These are phyloP conservation scores for Pezicula neosporulosa DNA, from an alignment of 2,329 filamentous ascomycete species.

Conservation along the genomic window DNA sequence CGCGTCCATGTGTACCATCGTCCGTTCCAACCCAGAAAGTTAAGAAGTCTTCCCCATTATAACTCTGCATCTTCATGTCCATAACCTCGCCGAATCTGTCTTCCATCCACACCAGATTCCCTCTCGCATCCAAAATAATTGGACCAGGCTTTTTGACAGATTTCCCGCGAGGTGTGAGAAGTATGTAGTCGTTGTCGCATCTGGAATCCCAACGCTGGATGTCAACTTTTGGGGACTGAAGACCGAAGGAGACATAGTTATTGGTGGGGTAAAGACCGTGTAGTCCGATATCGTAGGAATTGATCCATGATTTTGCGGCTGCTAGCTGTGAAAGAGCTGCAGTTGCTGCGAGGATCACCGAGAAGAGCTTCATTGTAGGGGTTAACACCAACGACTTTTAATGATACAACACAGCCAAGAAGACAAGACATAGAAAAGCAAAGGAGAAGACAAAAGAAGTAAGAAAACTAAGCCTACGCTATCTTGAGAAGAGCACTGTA, in stretches of 20 bases:
- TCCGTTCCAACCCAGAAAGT: slow-evolving; percentile 45
- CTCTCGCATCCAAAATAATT: slow-evolving; percentile 11
- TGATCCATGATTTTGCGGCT: not conserved
- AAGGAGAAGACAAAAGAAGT: no score
- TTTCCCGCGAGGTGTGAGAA: slow-evolving; percentile 11
- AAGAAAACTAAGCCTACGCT: no score
- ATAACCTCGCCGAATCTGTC: slow-evolving; percentile 12
- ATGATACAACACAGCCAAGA: no score
- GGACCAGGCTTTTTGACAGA: slow-evolving; percentile 10
- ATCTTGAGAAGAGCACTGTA: no score
- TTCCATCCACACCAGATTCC: slow-evolving; percentile 14
- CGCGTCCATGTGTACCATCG: slow-evolving; percentile 40
- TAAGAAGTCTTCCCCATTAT: slow-evolving; percentile 39
- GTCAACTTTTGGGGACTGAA: slow-evolving; percentile 4
- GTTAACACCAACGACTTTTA: no score
- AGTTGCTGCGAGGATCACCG: no score
- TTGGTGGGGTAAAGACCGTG: slow-evolving; percentile 9
- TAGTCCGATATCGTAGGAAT: slow-evolving; percentile 9
- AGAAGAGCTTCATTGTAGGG: no score
- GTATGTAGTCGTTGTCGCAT: slow-evolving; percentile 8
- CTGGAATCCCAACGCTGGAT: slow-evolving; percentile 7
- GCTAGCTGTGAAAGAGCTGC: not conserved
- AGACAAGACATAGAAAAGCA: no score
- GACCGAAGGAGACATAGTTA: slow-evolving; percentile 7
- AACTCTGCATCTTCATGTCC: slow-evolving; percentile 30